These are phyloP conservation scores for Paraleonurus japonicus DNA, from an alignment of 257 asterid genomes.

Conservation along the genomic window DNA sequence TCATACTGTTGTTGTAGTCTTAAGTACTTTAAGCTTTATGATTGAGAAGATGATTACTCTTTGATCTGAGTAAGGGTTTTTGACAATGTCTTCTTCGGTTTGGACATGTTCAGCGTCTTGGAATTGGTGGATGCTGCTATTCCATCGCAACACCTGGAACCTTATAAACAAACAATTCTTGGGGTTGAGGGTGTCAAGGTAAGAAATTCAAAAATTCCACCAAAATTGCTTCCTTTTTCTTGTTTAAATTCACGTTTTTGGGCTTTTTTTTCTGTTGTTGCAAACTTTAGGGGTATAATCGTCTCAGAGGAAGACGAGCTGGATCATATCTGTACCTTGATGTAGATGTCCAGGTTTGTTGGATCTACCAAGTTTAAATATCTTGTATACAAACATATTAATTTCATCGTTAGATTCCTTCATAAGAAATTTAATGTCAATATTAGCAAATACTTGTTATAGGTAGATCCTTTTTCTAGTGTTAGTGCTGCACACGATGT, in stretches of 20 bases:
- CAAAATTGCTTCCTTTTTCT: constrained; percentile 13
- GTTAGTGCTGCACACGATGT: constrained; percentile 92
- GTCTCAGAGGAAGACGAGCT: constrained; percentile 91
- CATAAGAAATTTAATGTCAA: constrained; percentile 5
- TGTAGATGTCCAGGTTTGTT: constrained; percentile 76
- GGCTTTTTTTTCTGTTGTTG: constrained; percentile 14
- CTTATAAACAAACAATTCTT: constrained; percentile 67
- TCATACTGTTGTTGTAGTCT: neutral
- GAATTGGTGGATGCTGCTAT: constrained; percentile 99
- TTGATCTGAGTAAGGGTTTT: neutral
- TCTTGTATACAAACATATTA: neutral
- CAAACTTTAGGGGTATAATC: constrained; percentile 72
- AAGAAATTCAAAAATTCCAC: constrained; percentile 31
- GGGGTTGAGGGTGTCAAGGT: constrained; percentile 94
- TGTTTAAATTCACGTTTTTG: neutral
- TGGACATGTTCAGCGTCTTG: constrained; percentile 54
- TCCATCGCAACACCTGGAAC: constrained; percentile 65
- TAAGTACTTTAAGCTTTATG: neutral
- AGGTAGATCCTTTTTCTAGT: constrained; percentile 97
- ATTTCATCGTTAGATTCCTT: neutral
- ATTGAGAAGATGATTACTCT: neutral
- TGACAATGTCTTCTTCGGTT: constrained; percentile 23
- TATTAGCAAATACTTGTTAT: constrained; percentile 21
- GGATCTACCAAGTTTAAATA: neutral
- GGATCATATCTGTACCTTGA: constrained; percentile 92